Percentiles rank a stretch among this genome's conserved stretches.
phyloP scores from a whole-genome alignment of 768 basidiomycete genomes.

The Pulveroboletus sp. region DNA sequence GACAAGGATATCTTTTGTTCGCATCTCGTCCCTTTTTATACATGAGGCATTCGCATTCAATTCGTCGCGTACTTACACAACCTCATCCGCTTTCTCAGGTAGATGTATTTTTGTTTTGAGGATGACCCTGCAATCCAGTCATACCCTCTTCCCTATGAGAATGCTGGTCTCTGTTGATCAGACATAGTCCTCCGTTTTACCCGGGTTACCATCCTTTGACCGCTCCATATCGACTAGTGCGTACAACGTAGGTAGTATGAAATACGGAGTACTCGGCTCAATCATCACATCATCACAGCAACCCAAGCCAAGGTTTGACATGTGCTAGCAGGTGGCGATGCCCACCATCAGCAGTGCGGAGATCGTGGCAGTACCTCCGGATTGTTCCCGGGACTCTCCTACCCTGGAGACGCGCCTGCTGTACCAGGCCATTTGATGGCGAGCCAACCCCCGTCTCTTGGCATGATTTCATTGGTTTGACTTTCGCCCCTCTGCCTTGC shows the following conservation, averaged over 20 bases:
- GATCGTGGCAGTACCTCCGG: too few relatives aligned
- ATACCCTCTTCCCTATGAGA: conserved; percentile 11
- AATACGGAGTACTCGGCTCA: background rate
- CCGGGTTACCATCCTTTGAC: background rate
- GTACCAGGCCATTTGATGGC: too few relatives aligned
- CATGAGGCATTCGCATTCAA: conserved; percentile 16
- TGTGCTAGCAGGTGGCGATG: background rate
- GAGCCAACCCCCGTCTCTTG: too few relatives aligned
- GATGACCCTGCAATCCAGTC: conserved; percentile 15
- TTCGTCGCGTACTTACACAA: conserved; percentile 11
- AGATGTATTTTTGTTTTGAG: conserved; percentile 22
- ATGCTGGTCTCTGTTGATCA: conserved; percentile 15
- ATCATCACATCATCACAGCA: background rate
- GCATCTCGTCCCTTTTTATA: background rate
- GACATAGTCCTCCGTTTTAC: background rate
- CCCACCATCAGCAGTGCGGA: background rate
- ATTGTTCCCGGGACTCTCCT: too few relatives aligned
- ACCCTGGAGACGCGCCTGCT: too few relatives aligned
- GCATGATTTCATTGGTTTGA: background rate
- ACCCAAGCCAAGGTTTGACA: background rate
- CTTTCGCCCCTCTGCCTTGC: background rate
- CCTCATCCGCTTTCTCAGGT: background rate
- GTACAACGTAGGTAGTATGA: background rate
- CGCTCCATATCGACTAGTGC: background rate
- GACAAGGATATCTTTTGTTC: conserved; percentile 11